Evolutionary conservation across 306 rosid species (phyloP).

Genomic region (Rosa persica): DNA sequence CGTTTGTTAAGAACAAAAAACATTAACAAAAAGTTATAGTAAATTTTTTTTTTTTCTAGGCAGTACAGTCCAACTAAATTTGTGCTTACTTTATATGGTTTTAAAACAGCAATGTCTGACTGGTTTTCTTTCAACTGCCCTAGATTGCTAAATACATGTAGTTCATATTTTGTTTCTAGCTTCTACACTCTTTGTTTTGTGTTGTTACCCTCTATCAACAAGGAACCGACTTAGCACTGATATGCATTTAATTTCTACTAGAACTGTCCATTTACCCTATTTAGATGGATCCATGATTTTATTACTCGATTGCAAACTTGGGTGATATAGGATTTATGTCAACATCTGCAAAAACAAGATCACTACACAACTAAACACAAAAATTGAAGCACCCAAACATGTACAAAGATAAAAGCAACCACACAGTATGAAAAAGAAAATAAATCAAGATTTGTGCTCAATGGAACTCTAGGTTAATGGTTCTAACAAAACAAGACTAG

Average conservation of each 20-base stretch:
- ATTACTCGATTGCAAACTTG: slow-evolving; percentile 2
- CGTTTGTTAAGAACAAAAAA: not conserved
- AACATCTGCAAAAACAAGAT: not conserved
- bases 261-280: not conserved
- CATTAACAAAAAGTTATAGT: not conserved
- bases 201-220: not conserved
- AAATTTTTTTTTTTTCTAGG: not conserved
- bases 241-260: not conserved
- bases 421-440: slow-evolving; percentile 9
- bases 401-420: slow-evolving; percentile 21
- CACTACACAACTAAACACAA: slow-evolving; percentile 18
- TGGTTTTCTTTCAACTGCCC: not conserved
- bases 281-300: not conserved
- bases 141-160: not conserved
- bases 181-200: not conserved
- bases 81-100: not conserved
- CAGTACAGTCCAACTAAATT: not conserved
- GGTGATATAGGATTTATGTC: not conserved
- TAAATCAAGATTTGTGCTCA: not conserved
- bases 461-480: not conserved
- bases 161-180: not conserved
- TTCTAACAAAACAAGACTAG: not conserved
- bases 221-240: not conserved
- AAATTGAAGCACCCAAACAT: slow-evolving; percentile 17
- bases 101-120: not conserved